Base-by-base conservation (phyloP, 768 basidiomycete genomes). In the Phanerodontia chrysosporium region DNA sequence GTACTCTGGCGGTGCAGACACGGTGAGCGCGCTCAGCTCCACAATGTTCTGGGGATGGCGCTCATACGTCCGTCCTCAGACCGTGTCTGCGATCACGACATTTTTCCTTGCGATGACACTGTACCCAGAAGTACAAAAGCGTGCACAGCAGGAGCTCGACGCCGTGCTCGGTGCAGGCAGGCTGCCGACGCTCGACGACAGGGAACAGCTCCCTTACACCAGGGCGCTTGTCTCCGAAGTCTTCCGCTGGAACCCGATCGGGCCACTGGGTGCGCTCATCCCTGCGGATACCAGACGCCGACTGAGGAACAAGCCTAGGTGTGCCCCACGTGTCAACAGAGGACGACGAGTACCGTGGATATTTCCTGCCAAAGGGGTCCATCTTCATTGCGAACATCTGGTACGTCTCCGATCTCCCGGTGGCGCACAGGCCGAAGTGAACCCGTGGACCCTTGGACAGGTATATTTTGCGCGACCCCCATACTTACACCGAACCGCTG, bases 1-100 rank as follows among this genome's bases (percentile, higher is more conserved):
- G 39, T 64, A 66, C 27, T 58, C 63, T 22, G 63, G 70, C n/a
- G 78, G 73, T 28, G 72, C 70, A 13, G 74, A 76, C 56, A 78
- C 78, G 51, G 78, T 77, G 51, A n/a, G 72, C 61, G 39, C 18
- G 7, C n/a, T 18, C 48, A 21, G 16, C 1, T 16, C 16, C 16
- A n/a, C 27, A 27, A 21, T 4, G 2, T 14, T 24, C 13, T 10
- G n/a, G 45, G 16, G 14, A 4, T 24, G 2, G 3, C 24, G n/a
- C 51, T 59, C 7, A 59, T 27, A n/a, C 32, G 21, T 39, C 22
- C 18, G 3, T 32, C 22, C 24, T 30, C 57, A 59, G 63, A 62
- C 60, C 3, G 60, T 59, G 21, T 64, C 58, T 7, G 58, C 57
- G 5, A 51, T 36, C 39, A 55, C 49, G 27, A 30, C 57, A 21